Base-by-base conservation (phyloP, 176 grass and related monocot genomes). In the Hsuehochloa calcarea region DNA sequence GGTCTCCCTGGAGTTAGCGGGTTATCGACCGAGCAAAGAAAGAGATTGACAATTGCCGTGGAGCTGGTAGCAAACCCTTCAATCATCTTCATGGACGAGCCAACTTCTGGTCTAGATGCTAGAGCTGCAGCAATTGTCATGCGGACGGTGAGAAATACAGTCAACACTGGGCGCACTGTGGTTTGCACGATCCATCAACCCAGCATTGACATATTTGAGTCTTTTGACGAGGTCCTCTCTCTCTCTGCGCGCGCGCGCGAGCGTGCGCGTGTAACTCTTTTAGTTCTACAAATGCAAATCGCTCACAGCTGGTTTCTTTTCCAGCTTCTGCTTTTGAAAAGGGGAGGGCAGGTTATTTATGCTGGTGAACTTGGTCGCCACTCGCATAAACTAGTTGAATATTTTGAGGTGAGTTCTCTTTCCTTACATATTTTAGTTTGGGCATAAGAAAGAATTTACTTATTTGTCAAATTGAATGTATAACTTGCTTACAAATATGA, bases 121-220 rank as follows among this genome's bases (percentile, higher is more conserved):
- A 79, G 95, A 86, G 89, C 95, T 74, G 95, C 95, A 29, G 95
- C 95, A n/a, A 95, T 98, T 76, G 95, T 98, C 41, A 98, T 98
- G 93, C 78, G 95, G 3, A 91, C 95, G 31, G 93, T 98, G 12
- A 80, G 95, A 81, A 98, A 98, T 81, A 98, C 95, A n/a, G 95
- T 98, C 49, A 91, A 98, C 79, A 98, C 93, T 4, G 95, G 93
- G 11, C 89, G 95, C 45, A 98, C 95, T 81, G 95, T 98, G 22
- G 93, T 98, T 50, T 98, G 95, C 79, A 98, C 95, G 55, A 98
- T 98, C 64, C 95, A 98, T 70, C 95, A 98, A 63, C 95, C 95
- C 39, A 98, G 95, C 80, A 98, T 98, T 4, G 95, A 98, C 74
- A 98, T 98, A 70, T 98, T 98, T 77, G 95, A 98, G 82, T 90